Evolutionary conservation across 768 basidiomycete genomes (phyloP).

Genomic region (Cystofilobasidium ferigula): DNA sequence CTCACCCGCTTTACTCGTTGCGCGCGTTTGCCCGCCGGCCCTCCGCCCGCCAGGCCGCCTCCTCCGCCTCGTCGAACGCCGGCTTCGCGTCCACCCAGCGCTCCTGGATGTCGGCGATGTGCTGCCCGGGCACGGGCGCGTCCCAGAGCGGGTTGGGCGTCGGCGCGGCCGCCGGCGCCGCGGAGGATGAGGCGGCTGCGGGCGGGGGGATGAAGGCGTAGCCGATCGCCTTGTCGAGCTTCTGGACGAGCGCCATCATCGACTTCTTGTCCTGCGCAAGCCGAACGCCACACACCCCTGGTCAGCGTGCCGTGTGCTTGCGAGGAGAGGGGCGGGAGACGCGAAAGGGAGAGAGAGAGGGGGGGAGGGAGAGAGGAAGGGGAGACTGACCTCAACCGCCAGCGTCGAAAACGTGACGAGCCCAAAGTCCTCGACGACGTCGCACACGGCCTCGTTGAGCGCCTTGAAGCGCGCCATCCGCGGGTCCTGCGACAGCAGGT

Average conservation of each 20-base stretch:
- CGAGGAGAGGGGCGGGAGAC: too few relatives aligned
- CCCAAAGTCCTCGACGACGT: conserved; percentile 82
- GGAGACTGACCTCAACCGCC: conserved; percentile 67
- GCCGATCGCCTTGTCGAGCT: conserved; percentile 82
- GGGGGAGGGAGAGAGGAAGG: neutral
- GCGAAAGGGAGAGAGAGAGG: too few relatives aligned
- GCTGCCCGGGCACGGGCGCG: conserved; percentile 31
- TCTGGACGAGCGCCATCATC: conserved; percentile 75
- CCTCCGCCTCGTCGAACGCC: conserved; percentile 72
- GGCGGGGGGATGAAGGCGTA: conserved; percentile 58
- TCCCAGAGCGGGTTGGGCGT: conserved; percentile 27
- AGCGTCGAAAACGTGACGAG: conserved; percentile 94
- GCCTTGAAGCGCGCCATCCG: conserved; percentile 59
- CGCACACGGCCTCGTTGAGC: conserved; percentile 80
- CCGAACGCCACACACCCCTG: too few relatives aligned
- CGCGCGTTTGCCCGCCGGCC: conserved; percentile 43
- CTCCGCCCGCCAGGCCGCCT: conserved; percentile 61
- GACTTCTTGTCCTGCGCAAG: conserved; percentile 87
- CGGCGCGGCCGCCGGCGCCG: conserved; percentile 30
- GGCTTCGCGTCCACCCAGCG: conserved; percentile 82
- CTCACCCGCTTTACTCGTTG: neutral
- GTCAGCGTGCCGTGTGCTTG: neutral
- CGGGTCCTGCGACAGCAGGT: conserved; percentile 49
- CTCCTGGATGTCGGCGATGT: conserved; percentile 72
- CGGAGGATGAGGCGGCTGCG: conserved; percentile 26